Base-by-base conservation (phyloP, 1,139 yeast genomes). In the Lodderomyces parapsilosis region DNA sequence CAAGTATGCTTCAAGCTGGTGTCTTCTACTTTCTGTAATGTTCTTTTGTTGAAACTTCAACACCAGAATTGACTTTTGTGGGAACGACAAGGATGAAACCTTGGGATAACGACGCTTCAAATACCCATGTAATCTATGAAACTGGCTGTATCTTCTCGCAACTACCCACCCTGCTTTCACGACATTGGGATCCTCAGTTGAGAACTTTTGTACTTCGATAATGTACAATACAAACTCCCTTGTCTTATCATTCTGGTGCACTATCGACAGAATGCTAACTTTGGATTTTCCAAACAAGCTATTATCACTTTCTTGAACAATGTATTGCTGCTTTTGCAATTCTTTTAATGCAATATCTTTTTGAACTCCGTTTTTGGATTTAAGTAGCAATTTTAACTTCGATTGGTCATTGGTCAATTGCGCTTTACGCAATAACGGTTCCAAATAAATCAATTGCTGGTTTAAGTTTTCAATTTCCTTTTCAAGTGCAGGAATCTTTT, bases 111-210 rank as follows among this genome's bases (percentile, higher is more conserved):
- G 68, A 3, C 62, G 60, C 44, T 75, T 78, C 49, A 91, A 65
- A 51, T 86, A 83, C 50, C 79, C 81, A 55, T 90, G 83, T 25
- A 91, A 68, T 49, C 76, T 79, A 61, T 75, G 81, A 59, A 91
- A 91, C 55, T 91, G 97, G 54, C 88, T 86, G 57, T 82, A 91
- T 44, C 98, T 68, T 52, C 97, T 68, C 0, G 96, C 94, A 25
- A 90, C 88, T 40, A 88, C 81, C 97, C 97, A 91, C 0, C 91
- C 89, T 0, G 93, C 89, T 7, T 79, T 71, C 6, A 77, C 74
- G 6, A 66, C 67, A 14, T 72, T 71, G 2, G 74, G 68, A 44
- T 69, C 66, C 10, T 68, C 71, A 22, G 59, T 62, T 1, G 76
- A 66, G 32, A 72, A 60, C 48, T 83, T 82, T 46, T 82, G 83